Base-by-base conservation (phyloP, 2,329 filamentous ascomycete genomes). In the Aureobasidium uvarum region DNA sequence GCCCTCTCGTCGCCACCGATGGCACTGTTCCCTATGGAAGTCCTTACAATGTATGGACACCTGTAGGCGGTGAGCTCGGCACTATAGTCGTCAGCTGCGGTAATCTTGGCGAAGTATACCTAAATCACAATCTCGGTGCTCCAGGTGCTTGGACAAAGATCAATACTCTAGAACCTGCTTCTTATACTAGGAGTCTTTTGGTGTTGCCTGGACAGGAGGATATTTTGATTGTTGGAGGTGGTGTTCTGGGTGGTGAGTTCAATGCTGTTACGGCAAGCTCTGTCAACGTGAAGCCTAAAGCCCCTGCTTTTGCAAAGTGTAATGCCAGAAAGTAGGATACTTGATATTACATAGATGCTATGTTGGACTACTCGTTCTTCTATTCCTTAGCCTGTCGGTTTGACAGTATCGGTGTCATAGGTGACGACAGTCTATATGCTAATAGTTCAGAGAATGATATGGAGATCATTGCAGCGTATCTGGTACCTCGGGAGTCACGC, bases 31-130 rank as follows among this genome's bases (percentile, higher is more conserved):
- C 83, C 0, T 77, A 70, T 1, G 77, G 79, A 5, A 80, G 78
- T 1, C 83, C 83, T 0, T 84, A 85, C 68, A 78, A 81, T 0
- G 80, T 83, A 2, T 85, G 82, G 82, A 82, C 77, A 6, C 74
- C 79, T 0, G 77, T 77, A 4, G 82, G 82, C 14, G 78, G 77
- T 23, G 59, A 66, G 3, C 75, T 80, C 62, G 83, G 83, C 1
- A 84, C 81, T 0, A 78, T 85, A 59, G 79, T 83, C 13, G 81
- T 81, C 11, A 77, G 73, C 39, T 77, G 74, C 16, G 77, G 78
- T 11, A 78, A 74, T 5, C 68, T 74, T 20, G 69, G 73, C 7
- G 74, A 80, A 36, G 72, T 84, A 8, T 84, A 80, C 69, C 71
- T 83, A 45, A 84, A 84, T 69, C 75, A 76, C 65, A 74, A 74